phyloP scores from a whole-genome alignment of 441 rosid genomes.

The Jatropha multifida region DNA sequence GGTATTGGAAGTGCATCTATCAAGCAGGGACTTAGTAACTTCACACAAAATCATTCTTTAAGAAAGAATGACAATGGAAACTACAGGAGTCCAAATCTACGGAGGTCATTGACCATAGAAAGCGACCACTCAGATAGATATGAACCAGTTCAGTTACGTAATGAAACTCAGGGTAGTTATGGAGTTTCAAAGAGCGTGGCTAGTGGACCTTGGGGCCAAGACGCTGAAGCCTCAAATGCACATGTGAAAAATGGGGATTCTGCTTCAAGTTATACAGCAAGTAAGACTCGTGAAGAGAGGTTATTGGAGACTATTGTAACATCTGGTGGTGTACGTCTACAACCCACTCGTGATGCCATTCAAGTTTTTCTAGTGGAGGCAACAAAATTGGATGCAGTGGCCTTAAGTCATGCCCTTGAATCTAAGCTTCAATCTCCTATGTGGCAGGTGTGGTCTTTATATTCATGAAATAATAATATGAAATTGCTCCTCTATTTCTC shows the following conservation, averaged over 20 bases:
- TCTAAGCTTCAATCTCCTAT: constrained; percentile 80
- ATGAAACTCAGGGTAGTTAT: constrained; percentile 44
- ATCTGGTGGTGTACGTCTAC: constrained; percentile 91
- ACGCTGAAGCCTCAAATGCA: constrained; percentile 37
- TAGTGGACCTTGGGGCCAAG: constrained; percentile 66
- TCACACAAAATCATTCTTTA: constrained; percentile 69
- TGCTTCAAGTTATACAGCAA: constrained; percentile 46
- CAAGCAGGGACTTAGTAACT: constrained; percentile 86
- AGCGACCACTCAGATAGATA: constrained; percentile 61
- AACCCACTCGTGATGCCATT: constrained; percentile 94
- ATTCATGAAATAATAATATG: constrained; percentile 12
- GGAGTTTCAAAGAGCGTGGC: constrained; percentile 48
- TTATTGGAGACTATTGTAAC: constrained; percentile 92
- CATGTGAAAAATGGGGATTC: constrained; percentile 49
- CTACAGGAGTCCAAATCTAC: constrained; percentile 86
- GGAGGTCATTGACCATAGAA: constrained; percentile 81
- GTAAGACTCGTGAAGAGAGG: constrained; percentile 85
- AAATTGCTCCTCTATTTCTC: constrained; percentile 9
- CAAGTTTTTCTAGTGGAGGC: constrained; percentile 84
- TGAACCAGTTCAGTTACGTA: constrained; percentile 63
- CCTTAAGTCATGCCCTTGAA: constrained; percentile 74
- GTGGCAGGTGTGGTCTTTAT: constrained; percentile 77
- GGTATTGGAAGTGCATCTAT: constrained; percentile 93
- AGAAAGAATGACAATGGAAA: constrained; percentile 79
- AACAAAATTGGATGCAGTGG: constrained; percentile 72